Evolutionary conservation across 176 grass and related monocot species (phyloP).

Genomic region (Cenchrus fungigraminus): DNA sequence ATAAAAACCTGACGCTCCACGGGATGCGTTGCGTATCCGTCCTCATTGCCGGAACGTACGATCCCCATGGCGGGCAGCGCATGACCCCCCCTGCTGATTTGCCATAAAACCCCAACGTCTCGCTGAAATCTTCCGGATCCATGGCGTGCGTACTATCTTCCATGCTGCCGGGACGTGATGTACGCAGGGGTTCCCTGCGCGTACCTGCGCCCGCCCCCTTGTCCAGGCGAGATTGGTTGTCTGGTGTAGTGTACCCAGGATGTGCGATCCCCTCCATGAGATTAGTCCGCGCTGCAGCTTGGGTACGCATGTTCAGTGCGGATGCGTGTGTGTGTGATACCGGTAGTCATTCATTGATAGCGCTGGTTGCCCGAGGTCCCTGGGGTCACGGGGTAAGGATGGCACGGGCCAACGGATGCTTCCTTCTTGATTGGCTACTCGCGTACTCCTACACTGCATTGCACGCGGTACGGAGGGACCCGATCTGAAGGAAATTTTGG

Average conservation of each 20-base stretch:
- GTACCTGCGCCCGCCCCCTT: not conserved
- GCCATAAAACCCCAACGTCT: not conserved
- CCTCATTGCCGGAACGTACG: constrained; percentile 5
- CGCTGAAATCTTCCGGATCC: constrained; percentile 14
- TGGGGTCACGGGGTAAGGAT: not conserved
- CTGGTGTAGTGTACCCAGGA: not conserved
- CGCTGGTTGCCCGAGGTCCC: not conserved
- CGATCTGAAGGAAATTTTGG: not conserved
- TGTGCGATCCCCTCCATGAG: constrained; percentile 21
- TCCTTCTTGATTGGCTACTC: not conserved
- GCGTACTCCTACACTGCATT: not conserved
- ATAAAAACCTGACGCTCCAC: constrained; percentile 4
- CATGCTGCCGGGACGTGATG: constrained; percentile 31
- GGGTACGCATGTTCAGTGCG: constrained; percentile 18
- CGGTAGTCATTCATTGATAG: not conserved
- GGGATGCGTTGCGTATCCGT: constrained; percentile 9
- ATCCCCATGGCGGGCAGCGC: not conserved
- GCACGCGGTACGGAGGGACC: not conserved
- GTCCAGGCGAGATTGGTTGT: not conserved
- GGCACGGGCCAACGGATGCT: constrained; percentile 31
- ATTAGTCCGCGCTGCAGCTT: not conserved
- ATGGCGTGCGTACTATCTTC: constrained; percentile 14
- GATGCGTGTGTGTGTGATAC: not conserved
- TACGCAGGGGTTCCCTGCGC: not conserved
- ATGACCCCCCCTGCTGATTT: constrained; percentile 27